Evolutionary conservation across 2,329 filamentous ascomycete genomes (phyloP).

Genomic region (Neonectria magnoliae): DNA sequence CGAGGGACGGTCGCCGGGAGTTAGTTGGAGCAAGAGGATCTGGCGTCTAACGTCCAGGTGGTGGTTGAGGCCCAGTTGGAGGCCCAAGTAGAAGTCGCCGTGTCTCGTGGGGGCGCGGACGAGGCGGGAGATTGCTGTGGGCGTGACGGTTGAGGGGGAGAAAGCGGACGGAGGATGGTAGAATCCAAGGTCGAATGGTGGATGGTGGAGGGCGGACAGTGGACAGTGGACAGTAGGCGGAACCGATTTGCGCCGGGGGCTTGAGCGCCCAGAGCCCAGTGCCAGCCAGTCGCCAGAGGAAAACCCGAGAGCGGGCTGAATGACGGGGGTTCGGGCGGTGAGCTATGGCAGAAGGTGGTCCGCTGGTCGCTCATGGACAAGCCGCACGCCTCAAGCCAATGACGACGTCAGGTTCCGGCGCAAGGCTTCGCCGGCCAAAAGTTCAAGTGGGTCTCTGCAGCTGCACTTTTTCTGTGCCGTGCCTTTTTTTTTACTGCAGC

Average conservation of each 20-base stretch:
- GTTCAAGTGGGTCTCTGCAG: conserved; percentile 31
- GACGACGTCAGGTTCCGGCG: conserved; percentile 45
- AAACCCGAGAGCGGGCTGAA: conserved; percentile 44
- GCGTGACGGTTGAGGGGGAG: conserved; percentile 13
- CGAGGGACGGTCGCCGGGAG: conserved; percentile 26
- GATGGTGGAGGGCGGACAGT: conserved; percentile 26
- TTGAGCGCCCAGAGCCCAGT: conserved; percentile 14
- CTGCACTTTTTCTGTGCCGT: conserved; percentile 40
- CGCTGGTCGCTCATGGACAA: conserved; percentile 34
- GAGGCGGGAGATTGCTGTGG: conserved; percentile 1
- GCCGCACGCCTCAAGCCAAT: conserved; percentile 42
- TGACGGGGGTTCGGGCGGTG: conserved; percentile 46
- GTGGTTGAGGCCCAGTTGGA: conserved; percentile 5
- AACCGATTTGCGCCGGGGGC: conserved; percentile 42
- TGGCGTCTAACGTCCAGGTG: conserved; percentile 15
- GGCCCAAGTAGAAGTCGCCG: conserved; percentile 6
- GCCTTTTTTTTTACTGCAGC: conserved; percentile 32
- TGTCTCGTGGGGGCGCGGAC: not conserved
- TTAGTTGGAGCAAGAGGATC: not conserved
- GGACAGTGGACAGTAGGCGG: conserved; percentile 28
- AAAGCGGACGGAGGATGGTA: conserved; percentile 16
- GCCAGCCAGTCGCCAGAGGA: conserved; percentile 29
- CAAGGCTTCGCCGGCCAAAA: conserved; percentile 33
- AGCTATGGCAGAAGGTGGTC: conserved; percentile 42
- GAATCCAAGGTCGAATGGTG: not conserved